Percentiles rank a stretch among this genome's conserved stretches.
These are phyloP conservation scores for Ustilago cynodontis DNA, from an alignment of 1,284 basidiomycete species.

Conservation along the genomic window DNA sequence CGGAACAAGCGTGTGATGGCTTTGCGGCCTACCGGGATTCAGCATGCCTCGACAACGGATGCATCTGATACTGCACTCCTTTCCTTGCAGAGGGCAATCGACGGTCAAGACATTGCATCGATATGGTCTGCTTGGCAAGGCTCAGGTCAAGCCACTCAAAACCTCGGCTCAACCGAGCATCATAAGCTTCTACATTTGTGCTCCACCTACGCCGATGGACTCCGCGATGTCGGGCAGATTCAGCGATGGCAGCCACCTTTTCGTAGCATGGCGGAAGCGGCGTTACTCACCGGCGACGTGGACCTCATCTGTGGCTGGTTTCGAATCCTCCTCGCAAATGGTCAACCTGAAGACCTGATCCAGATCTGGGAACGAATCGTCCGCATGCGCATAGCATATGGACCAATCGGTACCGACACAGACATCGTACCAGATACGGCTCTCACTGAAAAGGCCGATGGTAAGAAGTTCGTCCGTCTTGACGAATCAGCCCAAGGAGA, in stretches of 20 bases:
- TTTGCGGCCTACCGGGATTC: slow-evolving; percentile 10
- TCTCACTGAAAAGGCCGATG: background rate
- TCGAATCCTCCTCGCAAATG: slow-evolving; percentile 15
- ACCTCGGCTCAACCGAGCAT: slow-evolving; percentile 19
- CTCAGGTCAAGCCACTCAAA: background rate
- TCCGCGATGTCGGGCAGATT: background rate
- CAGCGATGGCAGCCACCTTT: slow-evolving; percentile 14
- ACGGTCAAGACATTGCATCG: slow-evolving; percentile 19
- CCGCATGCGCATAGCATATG: slow-evolving; percentile 11
- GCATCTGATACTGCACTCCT: background rate
- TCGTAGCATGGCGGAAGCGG: slow-evolving; percentile 13
- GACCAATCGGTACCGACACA: background rate
- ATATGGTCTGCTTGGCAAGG: slow-evolving; percentile 20
- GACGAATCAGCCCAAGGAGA: slow-evolving; percentile 20
- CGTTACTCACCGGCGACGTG: slow-evolving; percentile 30
- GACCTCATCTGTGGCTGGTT: slow-evolving; percentile 25
- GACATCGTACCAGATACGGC: background rate
- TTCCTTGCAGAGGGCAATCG: slow-evolving; percentile 23
- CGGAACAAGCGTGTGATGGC: slow-evolving; percentile 16
- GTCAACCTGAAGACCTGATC: slow-evolving; percentile 20
- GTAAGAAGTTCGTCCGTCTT: slow-evolving; percentile 28
- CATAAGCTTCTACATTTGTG: slow-evolving; percentile 29
- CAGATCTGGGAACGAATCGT: slow-evolving; percentile 35
- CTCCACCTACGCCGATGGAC: slow-evolving; percentile 7
- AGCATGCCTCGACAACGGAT: background rate